Conservation (phyloP, 2,329 filamentous ascomycete genomes). For the Verticillium tricorpus region DNA sequence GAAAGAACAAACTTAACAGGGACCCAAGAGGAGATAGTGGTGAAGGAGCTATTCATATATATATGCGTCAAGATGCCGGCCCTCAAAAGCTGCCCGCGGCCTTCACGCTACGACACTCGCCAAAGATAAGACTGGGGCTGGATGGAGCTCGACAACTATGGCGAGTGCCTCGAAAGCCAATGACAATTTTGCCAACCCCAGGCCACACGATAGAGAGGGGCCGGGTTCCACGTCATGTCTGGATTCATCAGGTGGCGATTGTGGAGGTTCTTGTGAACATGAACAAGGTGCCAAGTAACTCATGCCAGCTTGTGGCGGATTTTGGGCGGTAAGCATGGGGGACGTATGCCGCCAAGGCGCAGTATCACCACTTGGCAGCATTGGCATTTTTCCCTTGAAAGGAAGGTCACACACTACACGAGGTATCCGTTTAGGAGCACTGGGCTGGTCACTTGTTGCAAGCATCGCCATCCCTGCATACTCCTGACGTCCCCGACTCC, state of each 20-base stretch:
- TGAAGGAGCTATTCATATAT: not conserved
- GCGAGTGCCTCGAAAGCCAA: not conserved
- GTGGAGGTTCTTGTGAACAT: not conserved
- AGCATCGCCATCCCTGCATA: not conserved
- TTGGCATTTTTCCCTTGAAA: slow-evolving; percentile 2
- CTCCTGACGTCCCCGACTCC: not conserved
- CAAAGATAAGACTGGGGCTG: not conserved
- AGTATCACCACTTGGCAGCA: slow-evolving; percentile 3
- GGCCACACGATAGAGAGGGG: not conserved
- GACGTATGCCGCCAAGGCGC: slow-evolving; percentile 5
- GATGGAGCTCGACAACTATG: not conserved
- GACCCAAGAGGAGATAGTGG: not conserved
- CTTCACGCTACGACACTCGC: not conserved
- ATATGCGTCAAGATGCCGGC: not conserved
- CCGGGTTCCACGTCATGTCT: not conserved
- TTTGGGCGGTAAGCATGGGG: not conserved
- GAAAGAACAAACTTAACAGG: not conserved
- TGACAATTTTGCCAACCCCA: not conserved
- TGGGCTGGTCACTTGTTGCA: not conserved
- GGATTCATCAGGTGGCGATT: slow-evolving; percentile 4
- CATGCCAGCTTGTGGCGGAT: not conserved
- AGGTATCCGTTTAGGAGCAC: not conserved
- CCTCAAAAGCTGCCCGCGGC: not conserved
- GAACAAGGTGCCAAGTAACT: not conserved
- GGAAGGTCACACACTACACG: slow-evolving; percentile 1